Evolutionary conservation across 805 yeast genomes (phyloP), one percentile per base, ranked within the genome.

Genomic region (Schwanniomyces polymorphus): DNA sequence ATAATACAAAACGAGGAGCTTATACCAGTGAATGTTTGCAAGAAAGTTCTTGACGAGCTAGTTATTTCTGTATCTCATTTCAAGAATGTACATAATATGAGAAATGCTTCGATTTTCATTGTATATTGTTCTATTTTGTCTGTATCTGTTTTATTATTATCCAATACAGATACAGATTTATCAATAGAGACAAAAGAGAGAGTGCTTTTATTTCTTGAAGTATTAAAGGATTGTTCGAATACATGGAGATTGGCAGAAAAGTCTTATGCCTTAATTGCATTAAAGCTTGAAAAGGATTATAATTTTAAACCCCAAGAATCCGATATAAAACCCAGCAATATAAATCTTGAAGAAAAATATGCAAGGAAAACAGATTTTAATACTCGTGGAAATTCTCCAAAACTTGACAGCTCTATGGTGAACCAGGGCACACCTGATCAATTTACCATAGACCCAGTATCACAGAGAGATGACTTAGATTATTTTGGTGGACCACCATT

Each of bases 71-170:
- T 23, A 8, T 11, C 27, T 14, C 39, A 21, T 23, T 37, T 37
- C 17, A 37, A 7, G 12, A 27, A 11, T 7, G 39, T 21, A 21
- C 39, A 37, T 21, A n/a, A 23, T 23, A 12, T 37, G 39, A 37
- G 39, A 21, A 37, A 37, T 5, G 39, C 39, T 6, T 37, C 39
- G n/a, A 37, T 37, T 9, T 37, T 37, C 27, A 37, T 37, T 37
- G 39, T 37, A 2, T 23, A 37, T n/a, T 37, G 39, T 12, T 37
- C 39, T 5, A 37, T 37, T 37, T 37, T 37, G 39, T 37, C 39
- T 4, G 39, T 37, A n/a, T 37, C 39, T 4, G 39, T 37, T 7
- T 21, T 37, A 37, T 21, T 37, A 21, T 23, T 37, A 21, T 37
- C 26, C n/a, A 37, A 37, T 11, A 37, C 39, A 18, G 16, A 12